Conservation (phyloP, 331 rosid genomes). For the Prunus yedoensis region DNA sequence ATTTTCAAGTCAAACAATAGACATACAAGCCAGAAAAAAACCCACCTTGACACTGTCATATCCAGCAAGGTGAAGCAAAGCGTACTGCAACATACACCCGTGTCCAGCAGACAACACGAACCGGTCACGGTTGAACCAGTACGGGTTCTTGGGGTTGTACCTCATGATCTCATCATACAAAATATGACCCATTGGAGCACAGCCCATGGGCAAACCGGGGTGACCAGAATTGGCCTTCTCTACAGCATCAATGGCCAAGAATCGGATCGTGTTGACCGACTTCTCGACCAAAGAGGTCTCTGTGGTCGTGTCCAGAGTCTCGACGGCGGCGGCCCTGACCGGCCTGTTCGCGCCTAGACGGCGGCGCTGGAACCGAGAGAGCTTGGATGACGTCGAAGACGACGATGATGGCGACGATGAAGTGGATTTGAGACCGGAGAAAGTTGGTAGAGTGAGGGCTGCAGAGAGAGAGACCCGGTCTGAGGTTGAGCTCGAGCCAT, state of each 20-base stretch:
- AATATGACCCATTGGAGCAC: constrained; percentile 95
- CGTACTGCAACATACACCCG: constrained; percentile 95
- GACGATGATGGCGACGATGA: constrained; percentile 20
- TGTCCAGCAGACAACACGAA: constrained; percentile 94
- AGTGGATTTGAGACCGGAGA: constrained; percentile 53
- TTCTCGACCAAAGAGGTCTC: constrained; percentile 70
- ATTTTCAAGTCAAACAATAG: constrained; percentile 4
- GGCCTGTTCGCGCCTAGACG: constrained; percentile 19
- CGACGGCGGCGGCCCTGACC: constrained; percentile 46
- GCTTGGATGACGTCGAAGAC: constrained; percentile 7
- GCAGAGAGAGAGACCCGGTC: constrained; percentile 50
- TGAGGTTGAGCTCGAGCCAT: constrained; percentile 42
- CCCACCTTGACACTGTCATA: constrained; percentile 75
- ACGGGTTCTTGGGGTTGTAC: constrained; percentile 87
- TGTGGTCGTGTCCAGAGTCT: constrained; percentile 51
- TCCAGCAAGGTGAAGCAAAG: constrained; percentile 91
- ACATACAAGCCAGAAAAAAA: constrained; percentile 5
- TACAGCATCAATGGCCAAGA: constrained; percentile 76
- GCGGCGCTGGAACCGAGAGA: constrained; percentile 21
- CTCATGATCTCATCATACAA: constrained; percentile 86
- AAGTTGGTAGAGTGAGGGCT: constrained; percentile 40
- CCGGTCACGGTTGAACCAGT: constrained; percentile 95
- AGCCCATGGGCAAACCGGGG: constrained; percentile 97
- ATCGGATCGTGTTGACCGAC: constrained; percentile 92
- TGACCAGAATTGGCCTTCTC: constrained; percentile 98